Evolutionary conservation across 108 stramenopile genomes (phyloP), one percentile per base, ranked within the genome.

Genomic region (Nitzschia sp.): DNA sequence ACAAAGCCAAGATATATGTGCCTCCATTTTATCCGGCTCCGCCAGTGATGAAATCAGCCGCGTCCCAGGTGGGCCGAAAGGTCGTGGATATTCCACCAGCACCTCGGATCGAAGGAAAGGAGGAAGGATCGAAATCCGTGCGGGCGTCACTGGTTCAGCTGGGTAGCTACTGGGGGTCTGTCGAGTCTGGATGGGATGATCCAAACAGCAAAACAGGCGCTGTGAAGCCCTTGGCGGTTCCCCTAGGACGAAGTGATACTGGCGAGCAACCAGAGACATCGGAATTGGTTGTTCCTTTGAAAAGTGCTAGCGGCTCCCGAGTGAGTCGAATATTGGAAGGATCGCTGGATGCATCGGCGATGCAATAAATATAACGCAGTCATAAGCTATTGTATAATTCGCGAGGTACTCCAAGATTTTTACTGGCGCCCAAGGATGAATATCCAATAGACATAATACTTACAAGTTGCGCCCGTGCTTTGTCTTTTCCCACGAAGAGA

Each of bases 271-370:
- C 67, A 54, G 24, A 53, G 34, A 21, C 58, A 21, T 24, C 58
- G 0, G 54, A 33, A 46, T 17, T 49, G n/a, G 49, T 94, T 51
- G 64, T 77, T 27, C 92, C 92, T 0, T 62, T 94, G 53, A 74
- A 72, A 42, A 74, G 88, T 56, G 88, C 92, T 17, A 91, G 89
- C 78, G 83, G 82, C 59, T 86, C 92, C 6, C 75, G 92, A 66
- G 83, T 93, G 31, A 82, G 83, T 68, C 72, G 79, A 15, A 82
- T 87, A 35, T 35, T 87, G 74, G 86, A 87, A 54, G 86, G 86
- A 26, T 81, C 80, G 25, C 72, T 87, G 82, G 86, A 87, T 75
- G 70, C 77, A 27, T 68, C 80, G 1, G 71, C 77, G 23, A 77
- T 77, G 76, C 76, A 70, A 59, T 77, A 70, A 72, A 53, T 8